phyloP scores from a whole-genome alignment of 352 stramenopile species.

The Globisporangium cylindrosporum region DNA sequence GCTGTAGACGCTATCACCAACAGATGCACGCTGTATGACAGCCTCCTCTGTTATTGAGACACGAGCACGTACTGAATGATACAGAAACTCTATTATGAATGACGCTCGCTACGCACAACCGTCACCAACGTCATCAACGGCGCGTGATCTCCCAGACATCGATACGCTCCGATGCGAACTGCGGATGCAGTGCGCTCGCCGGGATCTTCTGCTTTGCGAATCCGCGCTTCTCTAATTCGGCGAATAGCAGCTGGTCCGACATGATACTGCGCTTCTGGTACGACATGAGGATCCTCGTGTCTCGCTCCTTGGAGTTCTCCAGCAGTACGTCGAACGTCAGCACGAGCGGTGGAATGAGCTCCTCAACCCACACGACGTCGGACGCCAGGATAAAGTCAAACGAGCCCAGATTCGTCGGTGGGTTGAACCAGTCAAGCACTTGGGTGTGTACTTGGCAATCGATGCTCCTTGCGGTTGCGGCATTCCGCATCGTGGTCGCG shows the following conservation, averaged over 20 bases:
- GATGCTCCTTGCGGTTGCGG: slow-evolving; percentile 7
- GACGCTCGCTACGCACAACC: neutral
- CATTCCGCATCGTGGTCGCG: slow-evolving; percentile 34
- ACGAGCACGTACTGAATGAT: neutral
- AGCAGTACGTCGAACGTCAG: slow-evolving; percentile 59
- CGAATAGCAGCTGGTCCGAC: slow-evolving; percentile 61
- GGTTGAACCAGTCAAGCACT: slow-evolving; percentile 73
- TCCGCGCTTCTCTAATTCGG: slow-evolving; percentile 34
- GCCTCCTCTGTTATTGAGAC: neutral
- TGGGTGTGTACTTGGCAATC: slow-evolving; percentile 20
- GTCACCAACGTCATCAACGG: neutral
- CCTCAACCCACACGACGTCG: slow-evolving; percentile 90
- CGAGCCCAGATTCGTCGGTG: slow-evolving; percentile 42
- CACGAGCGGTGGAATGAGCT: slow-evolving; percentile 85
- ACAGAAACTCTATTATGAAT: neutral
- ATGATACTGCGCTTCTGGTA: slow-evolving; percentile 65
- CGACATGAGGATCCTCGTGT: slow-evolving; percentile 59
- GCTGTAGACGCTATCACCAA: neutral
- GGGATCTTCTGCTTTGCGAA: slow-evolving; percentile 16
- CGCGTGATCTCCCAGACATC: slow-evolving; percentile 20
- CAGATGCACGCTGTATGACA: neutral
- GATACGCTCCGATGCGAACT: slow-evolving; percentile 16
- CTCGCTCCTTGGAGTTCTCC: slow-evolving; percentile 23
- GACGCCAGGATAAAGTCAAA: slow-evolving; percentile 86
- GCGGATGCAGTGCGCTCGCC: slow-evolving; percentile 17